Conservation (phyloP, 2,329 filamentous ascomycete genomes). For the Diaporthe batatas region DNA sequence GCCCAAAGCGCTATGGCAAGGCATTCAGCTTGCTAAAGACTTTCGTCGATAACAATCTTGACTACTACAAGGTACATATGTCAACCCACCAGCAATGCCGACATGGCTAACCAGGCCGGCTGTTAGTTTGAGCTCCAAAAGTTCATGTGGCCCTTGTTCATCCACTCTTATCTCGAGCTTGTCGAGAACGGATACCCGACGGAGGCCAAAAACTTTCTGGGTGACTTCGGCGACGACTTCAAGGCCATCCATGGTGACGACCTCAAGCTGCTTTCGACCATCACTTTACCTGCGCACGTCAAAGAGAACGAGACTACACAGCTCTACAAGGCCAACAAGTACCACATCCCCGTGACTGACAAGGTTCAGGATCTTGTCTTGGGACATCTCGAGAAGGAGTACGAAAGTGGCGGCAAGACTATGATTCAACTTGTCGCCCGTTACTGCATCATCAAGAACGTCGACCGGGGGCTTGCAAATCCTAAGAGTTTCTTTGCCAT, state of each 20-base stretch:
- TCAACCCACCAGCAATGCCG: too few species aligned
- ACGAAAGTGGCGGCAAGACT: constrained; percentile 82
- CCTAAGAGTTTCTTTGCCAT: constrained; percentile 74
- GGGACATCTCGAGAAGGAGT: constrained; percentile 80
- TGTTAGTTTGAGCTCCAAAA: constrained; percentile 85
- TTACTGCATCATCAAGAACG: constrained; percentile 70
- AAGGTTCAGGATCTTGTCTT: constrained; percentile 38
- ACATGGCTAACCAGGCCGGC: constrained; percentile 43
- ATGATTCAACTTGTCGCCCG: constrained; percentile 79
- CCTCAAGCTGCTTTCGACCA: constrained; percentile 78
- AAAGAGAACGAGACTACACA: constrained; percentile 82
- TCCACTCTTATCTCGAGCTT: constrained; percentile 90
- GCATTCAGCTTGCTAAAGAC: constrained; percentile 80
- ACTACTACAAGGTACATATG: constrained; percentile 83
- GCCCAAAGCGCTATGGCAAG: constrained; percentile 81
- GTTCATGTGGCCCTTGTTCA: constrained; percentile 92
- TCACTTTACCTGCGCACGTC: constrained; percentile 83
- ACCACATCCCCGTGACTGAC: constrained; percentile 89
- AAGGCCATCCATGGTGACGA: constrained; percentile 85
- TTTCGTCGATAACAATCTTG: constrained; percentile 93
- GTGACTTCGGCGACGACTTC: constrained; percentile 76
- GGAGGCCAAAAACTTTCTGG: constrained; percentile 81
- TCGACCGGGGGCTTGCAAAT: constrained; percentile 72
- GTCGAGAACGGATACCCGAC: constrained; percentile 77
- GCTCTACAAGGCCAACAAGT: constrained; percentile 88